Base-by-base conservation (phyloP, 768 basidiomycete genomes). In the Kwoniella dejecticola region DNA sequence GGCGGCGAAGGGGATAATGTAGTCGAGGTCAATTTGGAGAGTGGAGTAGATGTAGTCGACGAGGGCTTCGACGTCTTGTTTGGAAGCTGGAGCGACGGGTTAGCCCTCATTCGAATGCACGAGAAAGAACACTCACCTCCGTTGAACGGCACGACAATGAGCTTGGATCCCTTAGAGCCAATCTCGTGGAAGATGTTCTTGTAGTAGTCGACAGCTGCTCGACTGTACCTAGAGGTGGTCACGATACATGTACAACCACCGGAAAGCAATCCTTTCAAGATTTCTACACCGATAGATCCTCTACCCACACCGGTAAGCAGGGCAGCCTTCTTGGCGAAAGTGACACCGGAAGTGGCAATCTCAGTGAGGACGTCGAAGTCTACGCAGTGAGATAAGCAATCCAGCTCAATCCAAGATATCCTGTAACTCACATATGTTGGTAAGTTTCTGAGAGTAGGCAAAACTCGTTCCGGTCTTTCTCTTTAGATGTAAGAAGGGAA, bases 311-410 rank as follows among this genome's bases (percentile, higher is more conserved):
- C 96, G 31, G 96, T 99, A 29, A 98, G 84, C 17, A 99, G 85
- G 2, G 96, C 96, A 72, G 98, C 98, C 85, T 98, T 99, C 83
- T 94, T 95, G 80, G 95, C 90, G 85, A 98, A 99, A 0, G 93
- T 94, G 1, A 94, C 97, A 12, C 96, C 96, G 4, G 95, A 92
- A 0, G 96, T 97, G 4, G 96, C 96, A 70, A 99, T 98, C 80
- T 99, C 96, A 76, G 94, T 91, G 31, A 99, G 83, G 69, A 99
- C 89, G 74, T 99, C 96, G 66, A 99, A 86, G 80, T 99, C 97
- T 72, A 40, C 23, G 91, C n/a, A 49, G 17, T n/a, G 64, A 33
- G 69, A 62, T 64, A 40, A 67, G 63, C 46, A 10, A 29, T 5
- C 8, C 23, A 58, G 5, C 7, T n/a, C 4, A 2, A 41, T 23